Conservation (phyloP, 345 rosid species). For the Xanthoceras sorbifolium region DNA sequence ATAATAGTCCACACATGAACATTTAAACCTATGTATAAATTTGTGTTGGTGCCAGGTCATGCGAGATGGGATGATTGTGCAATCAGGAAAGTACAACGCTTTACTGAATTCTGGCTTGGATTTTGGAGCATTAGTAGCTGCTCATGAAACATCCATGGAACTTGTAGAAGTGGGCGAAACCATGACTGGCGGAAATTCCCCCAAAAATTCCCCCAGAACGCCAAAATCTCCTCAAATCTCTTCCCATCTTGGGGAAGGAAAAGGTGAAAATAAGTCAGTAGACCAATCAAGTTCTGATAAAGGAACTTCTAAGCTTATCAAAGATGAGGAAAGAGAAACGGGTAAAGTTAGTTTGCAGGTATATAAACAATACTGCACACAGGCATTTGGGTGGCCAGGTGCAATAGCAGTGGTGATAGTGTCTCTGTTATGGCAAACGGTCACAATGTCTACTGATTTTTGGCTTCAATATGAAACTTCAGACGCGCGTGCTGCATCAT, state of each 20-base stretch:
- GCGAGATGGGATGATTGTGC: conserved; percentile 86
- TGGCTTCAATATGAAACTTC: conserved; percentile 92
- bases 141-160: conserved; percentile 84
- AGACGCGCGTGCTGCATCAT: conserved; percentile 44
- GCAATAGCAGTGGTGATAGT: conserved; percentile 50
- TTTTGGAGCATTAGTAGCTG: conserved; percentile 76
- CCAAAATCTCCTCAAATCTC: conserved; percentile 36
- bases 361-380: conserved; percentile 75
- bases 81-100: conserved; percentile 75
- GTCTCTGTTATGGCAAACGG: conserved; percentile 70
- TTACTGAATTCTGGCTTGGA: conserved; percentile 59
- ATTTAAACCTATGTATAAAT: not conserved
- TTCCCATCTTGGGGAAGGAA: conserved; percentile 43
- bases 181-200: conserved; percentile 34
- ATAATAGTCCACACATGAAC: not conserved
- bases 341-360: conserved; percentile 74
- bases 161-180: conserved; percentile 60
- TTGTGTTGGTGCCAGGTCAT: conserved; percentile 55
- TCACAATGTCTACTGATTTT: conserved; percentile 87
- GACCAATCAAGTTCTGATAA: conserved; percentile 43
- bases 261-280: conserved; percentile 48
- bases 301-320: conserved; percentile 70
- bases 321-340: conserved; percentile 85
- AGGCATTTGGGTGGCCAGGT: conserved; percentile 96
- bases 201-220: conserved; percentile 23